Evolutionary conservation across 176 grass and related monocot species (phyloP), one percentile per base, ranked within the genome.

Genomic region (Raddia distichophylla): DNA sequence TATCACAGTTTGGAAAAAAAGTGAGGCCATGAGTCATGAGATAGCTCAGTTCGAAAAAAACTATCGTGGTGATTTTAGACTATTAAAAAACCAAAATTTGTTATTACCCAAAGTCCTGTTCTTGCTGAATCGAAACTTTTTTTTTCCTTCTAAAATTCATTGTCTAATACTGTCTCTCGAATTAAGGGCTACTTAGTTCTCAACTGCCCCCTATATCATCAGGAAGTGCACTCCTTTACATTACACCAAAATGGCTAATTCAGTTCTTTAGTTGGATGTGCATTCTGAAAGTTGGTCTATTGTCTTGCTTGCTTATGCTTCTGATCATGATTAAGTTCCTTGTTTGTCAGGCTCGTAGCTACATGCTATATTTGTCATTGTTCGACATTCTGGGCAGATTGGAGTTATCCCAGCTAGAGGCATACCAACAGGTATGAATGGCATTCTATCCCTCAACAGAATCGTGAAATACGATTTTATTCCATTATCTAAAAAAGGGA

Each of bases 321-420:
- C 15, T 48, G 19, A 35, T 69, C 0, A 69, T 69, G 53, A 74
- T 51, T 49, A 81, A 48, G 37, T 47, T 6, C 3, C 37, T 45
- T 86, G 19, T 79, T 71, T 74, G 50, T 8, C 89, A 94, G 92
- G 89, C 89, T 22, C 77, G 86, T 17, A 79, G 89, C 32, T 82
- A 79, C 60, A 88, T 75, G 64, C 20, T 94, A 35, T 94, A 94
- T 57, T 78, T 79, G 43, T 89, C 89, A 6, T 44, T 91, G 46
- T 91, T 91, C 18, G 80, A 89, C 62, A 85, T 91, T 76, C 87
- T 94, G 10, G 75, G 87, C 53, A 89, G 82, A 73, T 79, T 70
- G 57, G 92, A 89, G 51, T 48, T 82, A 50, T 83, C 71, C 35
- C 77, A 78, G 33, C 11, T 18, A 1, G 81, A 94, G 64, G 85